Evolutionary conservation across 1,284 basidiomycete species (phyloP), one percentile per base, ranked within the genome.

Genomic region (Rhodotorula glutinis): DNA sequence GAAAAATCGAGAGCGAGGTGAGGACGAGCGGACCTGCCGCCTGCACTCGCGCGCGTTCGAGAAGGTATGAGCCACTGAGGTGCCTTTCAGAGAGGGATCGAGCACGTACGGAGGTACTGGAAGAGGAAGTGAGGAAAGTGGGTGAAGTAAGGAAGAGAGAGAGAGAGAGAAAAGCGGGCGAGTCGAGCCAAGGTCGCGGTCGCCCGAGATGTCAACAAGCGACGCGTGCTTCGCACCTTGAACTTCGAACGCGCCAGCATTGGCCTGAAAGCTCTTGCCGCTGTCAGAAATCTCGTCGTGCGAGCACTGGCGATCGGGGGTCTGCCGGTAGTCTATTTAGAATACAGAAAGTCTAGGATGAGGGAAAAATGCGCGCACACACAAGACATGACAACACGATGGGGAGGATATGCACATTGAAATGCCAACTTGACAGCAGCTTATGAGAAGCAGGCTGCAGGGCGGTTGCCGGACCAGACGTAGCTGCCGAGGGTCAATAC

Each of bases 401-500:
- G 44, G 19, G 44, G 44, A 46, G 10, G 17, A 19, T 11, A 7
- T 38, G 33, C 33, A 38, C 33, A 38, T 7, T 38, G 33, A 11
- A 38, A 38, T 38, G 33, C 9, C 19, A 21, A 23, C 16, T 21
- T 46, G 44, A 7, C 33, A 38, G 5, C 33, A n/a, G n/a, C 17
- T 17, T 43, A 43, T 9, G 7, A 16, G 17, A 58, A 62, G 49
- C 69, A 70, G 38, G 54, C 1, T 2, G 11, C 57, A 1, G 46
- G 60, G n/a, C 71, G 44, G 19, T 65, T 76, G 54, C 80, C 82
- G 16, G 78, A 79, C 85, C 86, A 88, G 67, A 86, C 82, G 2
- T 88, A 82, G 29, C 88, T 82, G 3, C 92, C 92, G 61, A 92
- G 79, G 53, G 93, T 86, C n/a, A 88, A 79, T 29, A 94, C 78